These are phyloP conservation scores for Papiliotrema laurentii DNA, from an alignment of 1,284 basidiomycete species.

Conservation along the genomic window DNA sequence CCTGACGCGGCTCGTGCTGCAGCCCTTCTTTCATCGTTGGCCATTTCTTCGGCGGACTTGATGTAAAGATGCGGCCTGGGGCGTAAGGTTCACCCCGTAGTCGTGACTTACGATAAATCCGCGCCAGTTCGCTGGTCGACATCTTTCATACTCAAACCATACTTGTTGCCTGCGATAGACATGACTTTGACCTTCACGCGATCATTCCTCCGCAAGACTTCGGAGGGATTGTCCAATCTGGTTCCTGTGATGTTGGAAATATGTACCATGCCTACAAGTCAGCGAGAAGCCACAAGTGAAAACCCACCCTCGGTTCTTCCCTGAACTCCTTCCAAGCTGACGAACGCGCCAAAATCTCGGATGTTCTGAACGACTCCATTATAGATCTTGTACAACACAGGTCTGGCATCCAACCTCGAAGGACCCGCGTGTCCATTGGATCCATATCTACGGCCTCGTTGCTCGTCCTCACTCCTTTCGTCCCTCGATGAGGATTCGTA, in stretches of 20 bases:
- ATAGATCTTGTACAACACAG: constrained; percentile 93
- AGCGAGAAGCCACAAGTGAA: not conserved
- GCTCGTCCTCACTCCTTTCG: constrained; percentile 1
- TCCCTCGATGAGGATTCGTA: constrained; percentile 31
- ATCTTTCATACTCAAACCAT: constrained; percentile 93
- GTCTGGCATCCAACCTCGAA: constrained; percentile 65
- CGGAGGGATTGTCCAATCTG: constrained; percentile 79
- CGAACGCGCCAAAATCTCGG: constrained; percentile 95
- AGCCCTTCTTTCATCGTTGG: constrained; percentile 64
- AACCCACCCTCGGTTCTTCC: constrained; percentile 80
- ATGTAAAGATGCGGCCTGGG: constrained; percentile 75
- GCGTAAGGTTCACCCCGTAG: not conserved
- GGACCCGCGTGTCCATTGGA: constrained; percentile 25
- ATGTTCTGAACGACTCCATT: constrained; percentile 76
- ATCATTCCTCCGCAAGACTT: constrained; percentile 79
- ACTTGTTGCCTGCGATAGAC: constrained; percentile 74
- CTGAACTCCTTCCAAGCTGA: constrained; percentile 76
- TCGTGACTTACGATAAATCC: constrained; percentile 57
- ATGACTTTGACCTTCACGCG: constrained; percentile 92
- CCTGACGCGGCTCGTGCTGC: constrained; percentile 63
- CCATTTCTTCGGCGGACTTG: constrained; percentile 84
- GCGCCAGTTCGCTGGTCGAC: constrained; percentile 86
- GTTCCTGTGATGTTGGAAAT: constrained; percentile 81
- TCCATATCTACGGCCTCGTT: constrained; percentile 49
- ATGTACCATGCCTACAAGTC: constrained; percentile 78